Evolutionary conservation across 345 rosid species (phyloP).

Genomic region (Physaria fendleri): DNA sequence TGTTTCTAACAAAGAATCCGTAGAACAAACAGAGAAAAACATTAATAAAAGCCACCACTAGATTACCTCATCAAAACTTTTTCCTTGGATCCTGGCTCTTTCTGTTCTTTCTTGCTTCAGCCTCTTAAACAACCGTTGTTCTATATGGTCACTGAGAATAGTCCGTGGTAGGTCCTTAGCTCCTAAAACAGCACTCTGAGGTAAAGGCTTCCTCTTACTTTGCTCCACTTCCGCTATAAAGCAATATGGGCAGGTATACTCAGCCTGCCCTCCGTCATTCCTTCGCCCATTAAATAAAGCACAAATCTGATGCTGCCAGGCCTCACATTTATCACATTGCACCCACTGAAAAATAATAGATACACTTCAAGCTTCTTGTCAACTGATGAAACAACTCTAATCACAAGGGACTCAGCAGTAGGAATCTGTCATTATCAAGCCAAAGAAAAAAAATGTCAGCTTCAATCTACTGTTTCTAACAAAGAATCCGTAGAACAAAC

Average conservation of each 20-base stretch:
- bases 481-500: not conserved
- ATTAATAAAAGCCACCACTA: not conserved
- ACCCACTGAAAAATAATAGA: conserved; percentile 77
- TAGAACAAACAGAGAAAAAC: conserved; percentile 7
- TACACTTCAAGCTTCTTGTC: conserved; percentile 96
- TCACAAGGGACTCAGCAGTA: conserved; percentile 93
- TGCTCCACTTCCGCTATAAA: conserved; percentile 81
- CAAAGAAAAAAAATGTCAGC: conserved; percentile 9
- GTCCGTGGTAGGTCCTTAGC: conserved; percentile 97
- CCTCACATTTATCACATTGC: conserved; percentile 99
- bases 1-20: not conserved
- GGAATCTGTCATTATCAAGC: conserved; percentile 52
- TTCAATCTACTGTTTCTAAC: conserved; percentile 1
- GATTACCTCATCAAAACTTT: conserved; percentile 86
- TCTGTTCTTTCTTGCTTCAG: conserved; percentile 80
- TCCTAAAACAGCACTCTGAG: conserved; percentile 98
- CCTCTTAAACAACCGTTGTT: conserved; percentile 67
- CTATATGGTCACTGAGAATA: conserved; percentile 94
- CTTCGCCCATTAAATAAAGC: conserved; percentile 96
- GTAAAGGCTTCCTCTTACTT: conserved; percentile 88
- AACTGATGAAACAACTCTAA: conserved; percentile 98
- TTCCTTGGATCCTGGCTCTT: conserved; percentile 80
- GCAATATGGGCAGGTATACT: conserved; percentile 98
- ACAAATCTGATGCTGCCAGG: conserved; percentile 99
- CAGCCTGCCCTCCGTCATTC: conserved; percentile 99